Base-by-base conservation (phyloP, 148 eudicot species). In the Rhododendron molle region DNA sequence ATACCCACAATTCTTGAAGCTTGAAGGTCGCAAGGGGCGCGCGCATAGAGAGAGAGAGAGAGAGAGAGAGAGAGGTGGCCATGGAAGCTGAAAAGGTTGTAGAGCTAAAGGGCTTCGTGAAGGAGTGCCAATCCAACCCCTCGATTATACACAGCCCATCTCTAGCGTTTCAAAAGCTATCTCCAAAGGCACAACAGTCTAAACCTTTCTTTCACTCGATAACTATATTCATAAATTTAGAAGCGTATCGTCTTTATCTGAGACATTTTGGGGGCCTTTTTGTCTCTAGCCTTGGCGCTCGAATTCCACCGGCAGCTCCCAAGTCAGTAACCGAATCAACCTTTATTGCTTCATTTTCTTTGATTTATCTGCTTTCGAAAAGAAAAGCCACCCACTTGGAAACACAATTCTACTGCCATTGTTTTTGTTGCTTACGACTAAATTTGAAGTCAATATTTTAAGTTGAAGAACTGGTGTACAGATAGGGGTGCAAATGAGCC, bases 81-180 rank as follows among this genome's bases (percentile, higher is more conserved):
- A 90, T 91, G 92, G 92, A 90, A 40, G 88, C 85, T 12, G 46
- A 84, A 6, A 90, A 85, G 86, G 52, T 91, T 50, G 81, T 69
- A 36, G 89, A 91, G 86, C 79, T 93, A 30, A 87, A 88, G 87
- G n/a, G 32, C 43, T 93, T 93, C 73, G 86, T 91, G 52, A 89
- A 93, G 47, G 81, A 74, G 76, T 91, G 90, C 85, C 88, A 91
- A 85, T 86, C 91, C 9, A 77, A 93, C 76, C 93, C 92, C 74
- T 89, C 95, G 38, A 85, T 91, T n/a, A 85, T 93, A 34, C 85
- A 88, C 81, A 56, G 84, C 46, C 93, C 93, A 14, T 90, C 92
- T 36, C 91, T 93, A 38, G 74, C 86, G 11, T 93, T 93, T 93
- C 91, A 90, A 88, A 43, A 85, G 52, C 76, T 93, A 86, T 87